These are phyloP conservation scores for Cryphonectria nitschkei DNA, from an alignment of 2,329 filamentous ascomycete species.

Conservation along the genomic window DNA sequence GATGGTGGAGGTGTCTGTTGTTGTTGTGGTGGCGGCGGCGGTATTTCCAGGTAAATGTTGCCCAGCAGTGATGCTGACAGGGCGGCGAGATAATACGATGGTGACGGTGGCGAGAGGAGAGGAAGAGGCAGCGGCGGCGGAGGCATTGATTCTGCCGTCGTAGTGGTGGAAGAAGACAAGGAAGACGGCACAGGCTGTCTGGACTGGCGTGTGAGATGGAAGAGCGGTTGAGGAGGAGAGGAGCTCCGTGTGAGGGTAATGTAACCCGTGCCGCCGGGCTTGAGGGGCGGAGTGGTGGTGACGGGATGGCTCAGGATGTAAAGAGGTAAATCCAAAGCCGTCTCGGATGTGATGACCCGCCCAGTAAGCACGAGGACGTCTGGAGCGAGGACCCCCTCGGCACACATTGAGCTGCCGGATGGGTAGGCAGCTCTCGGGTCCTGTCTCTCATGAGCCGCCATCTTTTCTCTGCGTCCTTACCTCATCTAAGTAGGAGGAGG, in stretches of 20 bases:
- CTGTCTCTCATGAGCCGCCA: not conserved
- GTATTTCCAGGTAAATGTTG: conserved; percentile 1
- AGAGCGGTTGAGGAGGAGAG: not conserved
- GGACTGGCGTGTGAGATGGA: not conserved
- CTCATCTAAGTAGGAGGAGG: not conserved
- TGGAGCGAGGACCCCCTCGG: not conserved
- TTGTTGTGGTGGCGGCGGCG: not conserved
- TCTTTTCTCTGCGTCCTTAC: not conserved
- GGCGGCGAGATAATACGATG: not conserved
- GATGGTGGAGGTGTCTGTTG: not conserved
- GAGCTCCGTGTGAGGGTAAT: not conserved
- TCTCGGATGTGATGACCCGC: not conserved
- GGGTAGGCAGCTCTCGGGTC: not conserved
- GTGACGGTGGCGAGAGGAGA: not conserved
- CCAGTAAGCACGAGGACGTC: not conserved
- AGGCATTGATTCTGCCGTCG: not conserved
- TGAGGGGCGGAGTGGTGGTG: not conserved
- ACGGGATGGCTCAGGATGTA: conserved; percentile 10
- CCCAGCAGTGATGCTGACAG: not conserved
- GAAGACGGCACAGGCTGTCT: not conserved
- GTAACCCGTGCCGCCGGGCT: not conserved
- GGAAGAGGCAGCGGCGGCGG: not conserved
- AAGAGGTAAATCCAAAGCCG: not conserved
- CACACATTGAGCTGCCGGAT: not conserved
- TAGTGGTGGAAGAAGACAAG: not conserved